These are phyloP conservation scores for Hysterium pulicare DNA, from an alignment of 2,329 filamentous ascomycete genomes.

Conservation along the genomic window DNA sequence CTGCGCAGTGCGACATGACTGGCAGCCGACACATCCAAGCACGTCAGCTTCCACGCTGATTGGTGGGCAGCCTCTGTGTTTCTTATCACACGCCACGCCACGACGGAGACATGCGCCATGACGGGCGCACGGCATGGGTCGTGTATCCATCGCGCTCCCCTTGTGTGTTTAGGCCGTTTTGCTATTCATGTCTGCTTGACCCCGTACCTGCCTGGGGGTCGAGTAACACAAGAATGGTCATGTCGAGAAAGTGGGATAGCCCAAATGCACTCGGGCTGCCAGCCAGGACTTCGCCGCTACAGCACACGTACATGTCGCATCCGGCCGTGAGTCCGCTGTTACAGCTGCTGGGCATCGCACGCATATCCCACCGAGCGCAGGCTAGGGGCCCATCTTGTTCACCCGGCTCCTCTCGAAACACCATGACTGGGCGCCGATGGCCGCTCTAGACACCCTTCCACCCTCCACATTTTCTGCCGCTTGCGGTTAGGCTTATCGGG, in stretches of 20 bases:
- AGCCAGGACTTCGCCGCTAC: neutral
- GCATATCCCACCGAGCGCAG: neutral
- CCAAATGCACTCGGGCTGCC: neutral
- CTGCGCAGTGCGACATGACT: neutral
- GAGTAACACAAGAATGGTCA: neutral
- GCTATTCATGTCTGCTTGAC: neutral
- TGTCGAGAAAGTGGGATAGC: neutral
- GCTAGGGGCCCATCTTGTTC: conserved; percentile 1
- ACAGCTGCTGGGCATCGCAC: neutral
- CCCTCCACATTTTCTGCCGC: neutral
- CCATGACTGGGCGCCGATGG: conserved; percentile 1
- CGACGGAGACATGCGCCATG: conserved; percentile 2
- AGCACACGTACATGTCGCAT: neutral
- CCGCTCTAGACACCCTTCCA: neutral
- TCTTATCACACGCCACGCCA: conserved; percentile 1
- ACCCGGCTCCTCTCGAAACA: neutral
- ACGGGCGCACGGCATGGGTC: neutral
- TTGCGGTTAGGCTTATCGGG: conserved; percentile 2
- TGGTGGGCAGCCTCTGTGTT: neutral
- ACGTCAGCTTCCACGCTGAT: conserved; percentile 2
- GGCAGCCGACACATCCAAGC: conserved; percentile 1
- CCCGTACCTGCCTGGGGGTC: neutral
- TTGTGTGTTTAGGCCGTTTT: too few relatives aligned
- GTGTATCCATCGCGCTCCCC: neutral
- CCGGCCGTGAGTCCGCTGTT: neutral